Evolutionary conservation across 257 asterid species (phyloP).

Genomic region (Orobanche coerulescens): DNA sequence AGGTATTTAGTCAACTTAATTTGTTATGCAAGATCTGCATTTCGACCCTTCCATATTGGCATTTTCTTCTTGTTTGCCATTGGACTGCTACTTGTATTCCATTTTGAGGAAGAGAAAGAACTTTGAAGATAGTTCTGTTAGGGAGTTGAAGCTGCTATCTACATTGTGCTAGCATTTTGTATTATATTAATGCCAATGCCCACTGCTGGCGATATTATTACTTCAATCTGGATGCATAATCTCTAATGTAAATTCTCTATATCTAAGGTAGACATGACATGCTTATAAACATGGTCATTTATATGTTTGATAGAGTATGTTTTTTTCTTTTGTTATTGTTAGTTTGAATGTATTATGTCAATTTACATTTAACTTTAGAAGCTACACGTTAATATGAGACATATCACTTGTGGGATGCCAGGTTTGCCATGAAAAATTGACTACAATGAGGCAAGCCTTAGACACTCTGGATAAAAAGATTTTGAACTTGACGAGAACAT

Average conservation of each 20-base stretch:
- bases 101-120: conserved; percentile 13
- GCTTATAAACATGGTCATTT: too few species aligned
- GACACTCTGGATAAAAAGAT: conserved; percentile 47
- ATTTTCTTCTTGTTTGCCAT: background rate
- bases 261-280: too few species aligned
- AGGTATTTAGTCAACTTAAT: conserved; percentile 30
- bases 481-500: conserved; percentile 35
- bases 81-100: conserved; percentile 7
- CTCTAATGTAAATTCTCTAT: background rate
- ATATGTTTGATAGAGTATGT: too few species aligned
- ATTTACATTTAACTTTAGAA: background rate
- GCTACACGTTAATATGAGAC: conserved; percentile 17
- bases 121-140: background rate
- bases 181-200: background rate
- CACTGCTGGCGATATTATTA: background rate
- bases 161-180: background rate
- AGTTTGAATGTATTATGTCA: background rate
- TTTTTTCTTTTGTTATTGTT: background rate
- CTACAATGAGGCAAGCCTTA: conserved; percentile 45
- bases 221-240: background rate
- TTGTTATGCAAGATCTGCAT: conserved; percentile 13
- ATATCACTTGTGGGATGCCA: conserved; percentile 26
- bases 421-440: conserved; percentile 40
- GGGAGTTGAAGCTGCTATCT: background rate
- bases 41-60: background rate